Base-by-base conservation (phyloP, 768 basidiomycete species). In the Serendipita sp. region DNA sequence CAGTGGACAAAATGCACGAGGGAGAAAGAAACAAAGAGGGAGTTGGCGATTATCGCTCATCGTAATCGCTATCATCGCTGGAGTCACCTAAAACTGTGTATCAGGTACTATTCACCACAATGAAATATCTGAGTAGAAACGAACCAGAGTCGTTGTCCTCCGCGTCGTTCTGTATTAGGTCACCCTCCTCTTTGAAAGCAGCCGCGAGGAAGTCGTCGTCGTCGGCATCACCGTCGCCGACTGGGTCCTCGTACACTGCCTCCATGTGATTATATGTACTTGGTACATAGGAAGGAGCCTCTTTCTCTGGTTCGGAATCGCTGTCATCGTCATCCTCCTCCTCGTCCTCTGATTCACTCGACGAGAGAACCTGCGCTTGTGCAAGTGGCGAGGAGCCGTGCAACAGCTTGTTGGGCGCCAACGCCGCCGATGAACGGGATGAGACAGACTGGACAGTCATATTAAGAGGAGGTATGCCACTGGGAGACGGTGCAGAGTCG, bases 61-160 rank as follows among this genome's bases (percentile, higher is more conserved):
- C 56, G 36, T 60, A 60, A 35, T 60, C 56, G 34, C 56, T 60
- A n/a, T 60, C 56, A 36, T 60, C 56, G 34, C 56, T 60, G 28
- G 56, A 34, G 35, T 60, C 56, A 38, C 32, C 56, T 60, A 18
- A 30, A 60, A 38, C 30, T 8, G 8, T 51, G 5, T 8, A n/a
- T 18, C 18, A 5, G n/a, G 7, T 51, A 32, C n/a, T 8, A 8
- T 8, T 32, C 18, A n/a, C n/a, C 48, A 51, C 7, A 51, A 23
- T 10, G 35, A 60, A 11, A 30, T 34, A 5, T 13, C 5, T 41
- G 13, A 7, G 41, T 13, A 41, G 13, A 41, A 13, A 32, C 56
- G 18, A 16, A 32, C 30, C 56, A 60, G 56, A 32, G 56, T 35
- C 56, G 35, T 60, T 38, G n/a, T 60, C 30, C 34, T 11, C 23